phyloP scores from a whole-genome alignment of 768 basidiomycete species.

The Panaeolus cyanescens region DNA sequence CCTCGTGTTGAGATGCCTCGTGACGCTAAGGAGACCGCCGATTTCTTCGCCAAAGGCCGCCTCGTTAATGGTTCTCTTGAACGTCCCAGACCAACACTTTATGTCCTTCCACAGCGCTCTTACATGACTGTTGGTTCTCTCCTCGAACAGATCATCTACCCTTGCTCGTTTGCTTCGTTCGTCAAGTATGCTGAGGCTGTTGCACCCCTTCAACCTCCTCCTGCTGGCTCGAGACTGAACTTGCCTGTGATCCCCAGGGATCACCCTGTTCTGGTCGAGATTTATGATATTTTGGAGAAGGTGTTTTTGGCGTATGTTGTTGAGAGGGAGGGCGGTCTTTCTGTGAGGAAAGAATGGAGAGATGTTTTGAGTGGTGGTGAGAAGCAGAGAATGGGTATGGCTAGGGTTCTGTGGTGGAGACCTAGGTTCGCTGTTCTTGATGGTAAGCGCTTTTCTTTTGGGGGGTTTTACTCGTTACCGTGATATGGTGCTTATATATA shows the following conservation, averaged over 20 bases:
- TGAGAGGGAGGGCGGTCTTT: slow-evolving; percentile 86
- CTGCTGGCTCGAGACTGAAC: slow-evolving; percentile 3
- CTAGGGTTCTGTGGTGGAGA: slow-evolving; percentile 87
- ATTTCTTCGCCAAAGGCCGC: slow-evolving; percentile 12
- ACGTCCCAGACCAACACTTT: slow-evolving; percentile 56
- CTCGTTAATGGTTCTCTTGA: slow-evolving; percentile 10
- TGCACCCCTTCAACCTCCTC: slow-evolving; percentile 6
- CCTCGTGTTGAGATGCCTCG: slow-evolving; percentile 21
- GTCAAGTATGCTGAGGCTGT: slow-evolving; percentile 17
- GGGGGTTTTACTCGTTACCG: too few species aligned
- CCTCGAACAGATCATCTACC: slow-evolving; percentile 93
- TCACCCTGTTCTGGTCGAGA: slow-evolving; percentile 34
- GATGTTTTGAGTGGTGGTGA: slow-evolving; percentile 96
- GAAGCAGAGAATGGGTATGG: slow-evolving; percentile 96
- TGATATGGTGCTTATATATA: slow-evolving; percentile 1
- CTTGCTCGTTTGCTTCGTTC: slow-evolving; percentile 80
- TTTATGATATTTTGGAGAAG: slow-evolving; percentile 76
- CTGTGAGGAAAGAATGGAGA: slow-evolving; percentile 91
- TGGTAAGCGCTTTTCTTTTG: slow-evolving; percentile 47
- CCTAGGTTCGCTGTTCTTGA: slow-evolving; percentile 86
- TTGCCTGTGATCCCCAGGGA: slow-evolving; percentile 44
- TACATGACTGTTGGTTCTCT: slow-evolving; percentile 90
- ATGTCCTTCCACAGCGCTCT: slow-evolving; percentile 89
- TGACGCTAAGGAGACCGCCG: slow-evolving; percentile 20
- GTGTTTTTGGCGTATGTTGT: slow-evolving; percentile 87